These are phyloP conservation scores for Aechmea fasciata DNA, from an alignment of 176 grass and related monocot species.

Conservation along the genomic window DNA sequence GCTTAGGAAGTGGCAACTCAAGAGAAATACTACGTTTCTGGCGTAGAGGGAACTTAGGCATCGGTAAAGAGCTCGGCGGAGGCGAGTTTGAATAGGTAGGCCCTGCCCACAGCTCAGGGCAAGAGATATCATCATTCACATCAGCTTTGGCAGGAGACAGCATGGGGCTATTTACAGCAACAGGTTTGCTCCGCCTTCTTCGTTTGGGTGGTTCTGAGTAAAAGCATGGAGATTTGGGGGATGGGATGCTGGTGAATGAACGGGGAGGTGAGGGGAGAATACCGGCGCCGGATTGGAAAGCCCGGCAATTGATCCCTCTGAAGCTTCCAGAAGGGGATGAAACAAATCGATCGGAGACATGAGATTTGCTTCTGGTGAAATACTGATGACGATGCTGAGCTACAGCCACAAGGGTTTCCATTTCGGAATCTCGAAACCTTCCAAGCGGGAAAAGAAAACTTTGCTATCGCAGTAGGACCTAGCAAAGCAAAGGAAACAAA, in stretches of 20 bases:
- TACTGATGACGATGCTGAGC: slow-evolving; percentile 56
- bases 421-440: slow-evolving; percentile 7
- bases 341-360: slow-evolving; percentile 21
- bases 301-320: slow-evolving; percentile 48
- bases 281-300: slow-evolving; percentile 43
- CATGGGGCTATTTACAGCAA: slow-evolving; percentile 40
- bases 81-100: slow-evolving; percentile 83
- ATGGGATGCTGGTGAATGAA: slow-evolving; percentile 5
- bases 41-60: slow-evolving; percentile 81
- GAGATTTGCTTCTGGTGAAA: slow-evolving; percentile 29
- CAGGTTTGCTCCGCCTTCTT: slow-evolving; percentile 50
- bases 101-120: slow-evolving; percentile 73
- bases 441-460: not conserved
- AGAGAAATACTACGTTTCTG: slow-evolving; percentile 73
- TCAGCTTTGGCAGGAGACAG: slow-evolving; percentile 32
- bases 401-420: slow-evolving; percentile 57
- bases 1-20: slow-evolving; percentile 33
- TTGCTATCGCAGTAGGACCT: slow-evolving; percentile 21
- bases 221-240: slow-evolving; percentile 32
- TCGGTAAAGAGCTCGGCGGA: slow-evolving; percentile 73
- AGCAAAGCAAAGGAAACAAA: not conserved
- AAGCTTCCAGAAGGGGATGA: slow-evolving; percentile 32
- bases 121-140: slow-evolving; percentile 13
- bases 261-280: slow-evolving; percentile 29
- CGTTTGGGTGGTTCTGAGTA: slow-evolving; percentile 22